These are phyloP conservation scores for Sclerotinia minor DNA, from an alignment of 2,329 filamentous ascomycete genomes.

Conservation along the genomic window DNA sequence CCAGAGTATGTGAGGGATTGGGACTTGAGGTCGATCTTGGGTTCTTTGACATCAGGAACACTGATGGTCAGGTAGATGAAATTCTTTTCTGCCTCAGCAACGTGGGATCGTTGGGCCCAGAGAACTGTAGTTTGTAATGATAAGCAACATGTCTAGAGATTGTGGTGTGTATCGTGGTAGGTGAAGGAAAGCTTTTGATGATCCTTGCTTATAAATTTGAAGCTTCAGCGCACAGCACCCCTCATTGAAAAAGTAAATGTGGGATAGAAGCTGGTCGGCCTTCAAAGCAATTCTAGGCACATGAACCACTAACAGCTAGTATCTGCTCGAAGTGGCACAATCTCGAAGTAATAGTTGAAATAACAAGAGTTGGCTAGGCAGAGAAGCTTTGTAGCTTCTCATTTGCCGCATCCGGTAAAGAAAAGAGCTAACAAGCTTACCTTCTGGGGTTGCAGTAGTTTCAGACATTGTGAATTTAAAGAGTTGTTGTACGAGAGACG, in stretches of 20 bases:
- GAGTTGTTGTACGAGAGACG: not conserved
- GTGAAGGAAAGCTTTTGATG: not conserved
- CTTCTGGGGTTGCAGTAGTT: slow-evolving; percentile 36
- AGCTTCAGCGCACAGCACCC: slow-evolving; percentile 18
- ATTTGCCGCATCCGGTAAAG: not conserved
- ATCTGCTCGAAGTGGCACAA: not conserved
- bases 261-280: not conserved
- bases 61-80: slow-evolving; percentile 91
- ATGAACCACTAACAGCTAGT: not conserved
- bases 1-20: slow-evolving; percentile 79
- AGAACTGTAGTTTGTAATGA: slow-evolving; percentile 62
- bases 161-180: not conserved
- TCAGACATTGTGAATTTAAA: slow-evolving; percentile 34
- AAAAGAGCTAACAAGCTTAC: slow-evolving; percentile 37
- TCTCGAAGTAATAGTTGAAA: not conserved
- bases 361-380: not conserved
- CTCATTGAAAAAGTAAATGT: slow-evolving; percentile 16
- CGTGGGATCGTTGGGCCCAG: slow-evolving; percentile 96
- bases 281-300: not conserved
- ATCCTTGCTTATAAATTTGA: slow-evolving; percentile 15
- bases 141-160: slow-evolving; percentile 8
- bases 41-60: slow-evolving; percentile 79
- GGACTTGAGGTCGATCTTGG: slow-evolving; percentile 82
- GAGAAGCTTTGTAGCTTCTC: not conserved
- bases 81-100: slow-evolving; percentile 80